These are phyloP conservation scores for Apiotrichum gamsii DNA, from an alignment of 1,284 basidiomycete species.

Conservation along the genomic window DNA sequence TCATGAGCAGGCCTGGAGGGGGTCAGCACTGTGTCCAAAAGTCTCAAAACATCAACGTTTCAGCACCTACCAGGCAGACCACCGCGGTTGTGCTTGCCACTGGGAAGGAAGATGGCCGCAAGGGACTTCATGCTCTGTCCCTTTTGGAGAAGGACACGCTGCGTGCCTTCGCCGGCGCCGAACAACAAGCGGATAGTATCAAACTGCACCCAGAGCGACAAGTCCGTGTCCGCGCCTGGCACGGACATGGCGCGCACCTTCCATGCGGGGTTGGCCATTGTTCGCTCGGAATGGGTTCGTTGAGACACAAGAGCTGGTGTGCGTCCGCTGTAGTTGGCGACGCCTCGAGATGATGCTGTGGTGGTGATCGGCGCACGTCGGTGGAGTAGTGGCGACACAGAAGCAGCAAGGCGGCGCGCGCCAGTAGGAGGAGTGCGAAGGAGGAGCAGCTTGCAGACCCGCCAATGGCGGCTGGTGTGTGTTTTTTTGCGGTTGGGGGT, in stretches of 20 bases:
- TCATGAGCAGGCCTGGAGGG: slow-evolving; percentile 71
- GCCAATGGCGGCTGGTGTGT: too few relatives aligned
- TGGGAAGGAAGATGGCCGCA: slow-evolving; percentile 66
- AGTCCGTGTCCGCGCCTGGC: slow-evolving; percentile 66
- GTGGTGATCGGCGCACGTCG: neutral
- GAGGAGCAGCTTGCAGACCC: neutral
- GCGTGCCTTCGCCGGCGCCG: slow-evolving; percentile 76
- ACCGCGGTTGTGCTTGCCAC: slow-evolving; percentile 53
- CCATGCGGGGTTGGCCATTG: slow-evolving; percentile 29
- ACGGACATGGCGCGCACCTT: slow-evolving; percentile 44
- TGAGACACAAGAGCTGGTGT: neutral
- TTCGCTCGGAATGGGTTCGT: too few relatives aligned
- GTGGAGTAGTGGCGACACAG: neutral
- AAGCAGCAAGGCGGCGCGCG: neutral
- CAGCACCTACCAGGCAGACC: slow-evolving; percentile 62
- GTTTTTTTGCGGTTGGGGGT: too few relatives aligned
- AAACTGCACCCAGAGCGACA: slow-evolving; percentile 65
- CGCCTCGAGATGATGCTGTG: too few relatives aligned
- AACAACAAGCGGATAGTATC: slow-evolving; percentile 76
- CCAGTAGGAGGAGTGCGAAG: slow-evolving; percentile 2
- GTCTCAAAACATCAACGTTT: too few relatives aligned
- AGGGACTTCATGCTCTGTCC: slow-evolving; percentile 59
- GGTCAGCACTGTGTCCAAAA: too few relatives aligned
- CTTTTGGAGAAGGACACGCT: slow-evolving; percentile 65
- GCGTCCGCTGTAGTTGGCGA: neutral